phyloP scores from a whole-genome alignment of 805 yeast genomes.

The Candida tibetensis region DNA sequence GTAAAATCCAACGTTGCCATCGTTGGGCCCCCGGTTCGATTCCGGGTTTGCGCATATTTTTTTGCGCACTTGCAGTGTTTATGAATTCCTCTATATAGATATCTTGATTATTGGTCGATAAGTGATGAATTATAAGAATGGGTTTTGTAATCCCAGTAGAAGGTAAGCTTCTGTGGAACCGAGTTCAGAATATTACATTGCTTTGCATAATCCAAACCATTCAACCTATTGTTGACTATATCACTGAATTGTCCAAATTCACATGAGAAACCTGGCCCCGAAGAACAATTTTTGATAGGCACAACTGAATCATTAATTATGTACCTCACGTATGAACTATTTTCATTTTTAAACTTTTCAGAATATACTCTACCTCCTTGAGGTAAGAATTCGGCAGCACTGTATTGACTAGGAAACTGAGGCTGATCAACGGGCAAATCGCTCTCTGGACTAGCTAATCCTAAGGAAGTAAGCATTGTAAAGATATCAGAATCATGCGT shows the following conservation, averaged over 20 bases:
- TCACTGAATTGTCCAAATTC: constrained; percentile 26
- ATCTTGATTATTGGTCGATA: constrained; percentile 4
- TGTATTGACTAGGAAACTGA: constrained; percentile 8
- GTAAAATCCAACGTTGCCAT: too few relatives aligned
- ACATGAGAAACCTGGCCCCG: constrained; percentile 20
- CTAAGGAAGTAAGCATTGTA: constrained; percentile 10
- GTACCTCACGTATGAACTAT: constrained; percentile 10
- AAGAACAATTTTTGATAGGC: constrained; percentile 11
- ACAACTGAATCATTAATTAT: constrained; percentile 15
- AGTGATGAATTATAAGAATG: constrained; percentile 20
- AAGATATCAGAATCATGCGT: constrained; percentile 17
- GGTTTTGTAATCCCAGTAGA: constrained; percentile 40
- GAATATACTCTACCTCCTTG: constrained; percentile 13
- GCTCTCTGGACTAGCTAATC: constrained; percentile 7
- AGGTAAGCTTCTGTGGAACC: constrained; percentile 28
- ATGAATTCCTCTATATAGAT: too few relatives aligned
- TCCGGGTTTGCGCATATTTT: too few relatives aligned
- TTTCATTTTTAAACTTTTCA: constrained; percentile 12
- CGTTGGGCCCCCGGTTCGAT: too few relatives aligned
- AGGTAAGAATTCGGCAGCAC: constrained; percentile 13
- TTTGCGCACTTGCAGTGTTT: too few relatives aligned
- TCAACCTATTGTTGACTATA: constrained; percentile 27
- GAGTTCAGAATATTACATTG: constrained; percentile 28
- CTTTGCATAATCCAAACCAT: constrained; percentile 22
- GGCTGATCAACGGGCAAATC: constrained; percentile 11